phyloP scores from a whole-genome alignment of 2,329 filamentous ascomycete species.

The Purpureocillium takamizusanense region DNA sequence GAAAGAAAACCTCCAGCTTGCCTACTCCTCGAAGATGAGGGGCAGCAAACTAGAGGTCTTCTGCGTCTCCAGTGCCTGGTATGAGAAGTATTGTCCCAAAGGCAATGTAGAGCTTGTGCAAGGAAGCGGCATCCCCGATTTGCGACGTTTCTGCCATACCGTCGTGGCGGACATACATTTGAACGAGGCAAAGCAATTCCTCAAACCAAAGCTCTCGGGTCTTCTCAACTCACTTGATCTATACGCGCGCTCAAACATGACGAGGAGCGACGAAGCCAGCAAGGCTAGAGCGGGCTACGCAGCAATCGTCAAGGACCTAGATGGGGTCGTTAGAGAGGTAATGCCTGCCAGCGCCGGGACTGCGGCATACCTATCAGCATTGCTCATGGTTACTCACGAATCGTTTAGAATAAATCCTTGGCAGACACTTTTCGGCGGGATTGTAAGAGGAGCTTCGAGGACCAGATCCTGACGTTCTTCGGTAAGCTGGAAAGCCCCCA shows the following conservation, averaged over 20 bases:
- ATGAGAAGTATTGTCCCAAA: slow-evolving; percentile 20
- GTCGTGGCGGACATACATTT: slow-evolving; percentile 22
- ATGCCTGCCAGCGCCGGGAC: too few relatives aligned
- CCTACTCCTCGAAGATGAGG: slow-evolving; percentile 15
- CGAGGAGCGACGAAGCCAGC: background rate
- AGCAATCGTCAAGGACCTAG: background rate
- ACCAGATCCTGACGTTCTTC: background rate
- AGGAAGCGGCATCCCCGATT: slow-evolving; percentile 20
- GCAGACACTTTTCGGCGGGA: too few relatives aligned
- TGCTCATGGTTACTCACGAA: too few relatives aligned
- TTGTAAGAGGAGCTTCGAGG: background rate
- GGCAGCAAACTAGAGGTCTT: slow-evolving; percentile 19
- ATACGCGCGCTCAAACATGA: slow-evolving; percentile 11
- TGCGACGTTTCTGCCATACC: slow-evolving; percentile 22
- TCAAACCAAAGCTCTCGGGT: slow-evolving; percentile 14
- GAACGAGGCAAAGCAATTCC: slow-evolving; percentile 18
- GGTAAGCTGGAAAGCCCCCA: background rate
- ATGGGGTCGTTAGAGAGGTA: too few relatives aligned
- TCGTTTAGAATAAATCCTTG: too few relatives aligned
- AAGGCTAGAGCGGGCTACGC: background rate
- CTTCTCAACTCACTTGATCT: slow-evolving; percentile 19
- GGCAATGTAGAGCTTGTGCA: slow-evolving; percentile 16
- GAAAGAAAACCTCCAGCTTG: slow-evolving; percentile 13
- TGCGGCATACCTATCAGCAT: too few relatives aligned
- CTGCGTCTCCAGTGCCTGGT: slow-evolving; percentile 24